phyloP scores from a whole-genome alignment of 495 filamentous ascomycete species.

The Talaromyces trachyspermus region DNA sequence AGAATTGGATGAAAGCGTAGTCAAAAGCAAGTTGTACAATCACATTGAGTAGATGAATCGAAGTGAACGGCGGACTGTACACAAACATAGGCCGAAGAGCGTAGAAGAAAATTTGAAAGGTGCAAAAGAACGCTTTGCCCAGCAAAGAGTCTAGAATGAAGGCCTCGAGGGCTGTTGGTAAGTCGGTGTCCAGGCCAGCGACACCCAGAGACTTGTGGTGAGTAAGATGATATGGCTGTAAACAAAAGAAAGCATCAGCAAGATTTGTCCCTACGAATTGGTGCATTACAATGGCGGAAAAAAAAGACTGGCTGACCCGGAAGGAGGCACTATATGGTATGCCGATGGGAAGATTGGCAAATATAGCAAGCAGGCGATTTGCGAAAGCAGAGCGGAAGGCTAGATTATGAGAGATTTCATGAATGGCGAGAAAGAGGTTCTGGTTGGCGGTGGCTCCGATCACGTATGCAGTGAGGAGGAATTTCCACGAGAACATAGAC shows the following conservation, averaged over 20 bases:
- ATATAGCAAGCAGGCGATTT: slow-evolving; percentile 80
- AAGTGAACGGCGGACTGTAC: slow-evolving; percentile 81
- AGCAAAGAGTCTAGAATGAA: slow-evolving; percentile 91
- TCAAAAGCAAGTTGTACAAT: slow-evolving; percentile 72
- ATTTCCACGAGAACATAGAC: slow-evolving; percentile 72
- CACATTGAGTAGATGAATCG: slow-evolving; percentile 77
- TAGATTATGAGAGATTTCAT: slow-evolving; percentile 98
- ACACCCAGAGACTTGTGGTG: slow-evolving; percentile 99
- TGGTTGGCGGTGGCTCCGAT: slow-evolving; percentile 96
- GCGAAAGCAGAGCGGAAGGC: slow-evolving; percentile 79
- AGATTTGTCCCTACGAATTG: neutral
- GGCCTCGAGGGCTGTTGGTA: slow-evolving; percentile 88
- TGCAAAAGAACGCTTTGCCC: slow-evolving; percentile 98
- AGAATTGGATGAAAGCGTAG: slow-evolving; percentile 50
- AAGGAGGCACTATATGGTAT: slow-evolving; percentile 96
- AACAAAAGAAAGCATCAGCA: neutral
- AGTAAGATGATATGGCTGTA: slow-evolving; percentile 89
- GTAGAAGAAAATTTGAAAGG: slow-evolving; percentile 99
- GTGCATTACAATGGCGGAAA: neutral
- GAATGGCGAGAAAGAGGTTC: slow-evolving; percentile 97
- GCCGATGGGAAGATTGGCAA: slow-evolving; percentile 94
- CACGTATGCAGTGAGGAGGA: slow-evolving; percentile 82
- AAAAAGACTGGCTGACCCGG: slow-evolving; percentile 47
- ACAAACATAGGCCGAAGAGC: slow-evolving; percentile 96
- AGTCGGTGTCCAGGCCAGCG: slow-evolving; percentile 90